Percentiles rank a stretch among this genome's conserved stretches.
Conservation (phyloP, 768 basidiomycete species). For the Mycena galopus region DNA sequence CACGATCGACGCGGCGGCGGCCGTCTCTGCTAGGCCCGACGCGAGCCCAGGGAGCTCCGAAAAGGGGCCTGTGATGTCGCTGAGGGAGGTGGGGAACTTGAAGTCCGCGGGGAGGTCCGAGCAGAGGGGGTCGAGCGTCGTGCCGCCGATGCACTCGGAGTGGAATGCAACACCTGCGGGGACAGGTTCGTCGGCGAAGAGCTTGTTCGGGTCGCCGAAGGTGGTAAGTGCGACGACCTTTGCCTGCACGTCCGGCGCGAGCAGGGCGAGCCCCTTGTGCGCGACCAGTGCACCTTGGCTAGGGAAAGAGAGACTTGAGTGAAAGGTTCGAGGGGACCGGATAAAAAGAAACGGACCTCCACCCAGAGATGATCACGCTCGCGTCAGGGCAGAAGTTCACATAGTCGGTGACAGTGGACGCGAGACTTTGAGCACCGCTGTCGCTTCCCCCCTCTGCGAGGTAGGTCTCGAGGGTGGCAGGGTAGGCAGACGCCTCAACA, state of each 20-base stretch:
- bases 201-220: constrained; percentile 33
- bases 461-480: constrained; percentile 32
- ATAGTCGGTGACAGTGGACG: constrained; percentile 28
- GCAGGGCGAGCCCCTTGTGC: constrained; percentile 29
- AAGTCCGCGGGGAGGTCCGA: constrained; percentile 15
- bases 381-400: constrained; percentile 29
- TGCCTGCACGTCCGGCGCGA: constrained; percentile 6
- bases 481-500: constrained; percentile 32
- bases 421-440: constrained; percentile 31
- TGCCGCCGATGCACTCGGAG: constrained; percentile 32
- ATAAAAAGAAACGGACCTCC: constrained; percentile 19
- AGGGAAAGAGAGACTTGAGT: not conserved
- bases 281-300: constrained; percentile 37
- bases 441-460: constrained; percentile 27
- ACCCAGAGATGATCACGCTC: constrained; percentile 30
- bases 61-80: constrained; percentile 34
- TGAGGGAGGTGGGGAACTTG: constrained; percentile 27
- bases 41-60: constrained; percentile 20
- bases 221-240: constrained; percentile 23
- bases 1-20: constrained; percentile 29
- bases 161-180: constrained; percentile 21
- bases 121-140: constrained; percentile 33
- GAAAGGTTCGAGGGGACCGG: not conserved
- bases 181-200: constrained; percentile 22
- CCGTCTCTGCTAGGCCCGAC: constrained; percentile 16